Base-by-base conservation (phyloP, 805 yeast species). In the Lipomyces anomalus region DNA sequence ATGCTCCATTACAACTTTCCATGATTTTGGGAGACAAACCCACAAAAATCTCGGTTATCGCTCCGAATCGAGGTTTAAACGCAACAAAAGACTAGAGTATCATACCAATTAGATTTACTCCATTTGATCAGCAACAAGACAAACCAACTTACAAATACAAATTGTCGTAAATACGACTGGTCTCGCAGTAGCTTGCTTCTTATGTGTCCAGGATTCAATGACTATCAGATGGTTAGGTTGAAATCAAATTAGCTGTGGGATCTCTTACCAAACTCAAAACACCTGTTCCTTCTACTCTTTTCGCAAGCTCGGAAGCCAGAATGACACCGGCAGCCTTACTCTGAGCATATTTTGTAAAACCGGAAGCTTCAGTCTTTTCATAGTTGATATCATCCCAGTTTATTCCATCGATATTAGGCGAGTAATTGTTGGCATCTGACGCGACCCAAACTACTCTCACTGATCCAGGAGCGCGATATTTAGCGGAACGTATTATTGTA, bases 401-500 rank as follows among this genome's bases (percentile, higher is more conserved):
- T 17, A 71, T 62, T 17, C 67, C 71, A n/a, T 61, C 61, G 4
- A 39, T 18, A 4, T 61, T 61, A 0, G 71, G 61, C 0, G 60
- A 54, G n/a, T 50, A 23, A 17, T 49, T 36, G 30, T 66, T 72
- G 0, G 65, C 72, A 28, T 64, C 40, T 1, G 78, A 73, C 1
- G 74, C 53, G 1, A 73, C 62, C 70, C 76, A 74, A 3, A 75
- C 65, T 22, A 74, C 61, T 42, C 79, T 63, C 9, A 60, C 65
- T 4, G 69, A 61, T 42, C 57, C n/a, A 11, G 60, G 54, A 1
- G 44, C 40, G n/a, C n/a, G n/a, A n/a, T n/a, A n/a, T n/a, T n/a
- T n/a, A n/a, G n/a, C n/a, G n/a, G n/a, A n/a, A n/a, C n/a, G n/a
- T 34, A 57, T 46, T 1, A 68, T 63, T 1, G 72, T 62, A 21